Percentiles rank a stretch among this genome's conserved stretches.
Evolutionary conservation across 108 stramenopile genomes (phyloP).

Genomic region (Cylindrotheca closterium): DNA sequence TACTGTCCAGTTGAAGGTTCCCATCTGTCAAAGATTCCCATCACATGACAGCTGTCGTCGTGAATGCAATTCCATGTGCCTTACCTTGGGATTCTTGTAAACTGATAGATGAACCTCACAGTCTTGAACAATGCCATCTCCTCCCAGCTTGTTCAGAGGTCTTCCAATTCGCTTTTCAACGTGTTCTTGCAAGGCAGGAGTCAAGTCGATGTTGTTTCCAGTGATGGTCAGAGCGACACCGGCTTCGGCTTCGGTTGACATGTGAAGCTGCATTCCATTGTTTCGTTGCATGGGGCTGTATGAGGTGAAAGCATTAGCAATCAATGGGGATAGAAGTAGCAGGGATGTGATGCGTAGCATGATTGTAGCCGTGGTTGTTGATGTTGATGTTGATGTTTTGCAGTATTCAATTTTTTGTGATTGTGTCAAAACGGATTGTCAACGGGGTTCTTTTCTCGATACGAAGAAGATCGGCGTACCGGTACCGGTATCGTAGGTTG

Average conservation of each 20-base stretch:
- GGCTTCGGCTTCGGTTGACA: constrained; percentile 41
- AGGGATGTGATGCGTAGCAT: constrained; percentile 18
- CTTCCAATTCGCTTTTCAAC: constrained; percentile 73
- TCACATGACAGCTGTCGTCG: too few species aligned
- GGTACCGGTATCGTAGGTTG: too few species aligned
- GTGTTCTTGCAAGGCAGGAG: constrained; percentile 71
- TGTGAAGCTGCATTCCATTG: constrained; percentile 11
- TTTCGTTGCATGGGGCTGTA: background rate
- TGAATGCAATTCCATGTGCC: too few species aligned
- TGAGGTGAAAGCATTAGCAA: constrained; percentile 15
- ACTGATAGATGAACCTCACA: constrained; percentile 83
- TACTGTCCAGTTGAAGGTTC: too few species aligned
- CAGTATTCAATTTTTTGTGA: too few species aligned
- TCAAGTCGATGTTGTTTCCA: constrained; percentile 86
- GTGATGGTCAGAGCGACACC: constrained; percentile 65
- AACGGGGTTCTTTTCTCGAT: too few species aligned
- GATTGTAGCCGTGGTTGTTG: constrained; percentile 6
- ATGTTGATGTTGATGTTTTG: background rate
- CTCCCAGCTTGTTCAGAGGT: constrained; percentile 68
- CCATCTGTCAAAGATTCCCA: too few species aligned
- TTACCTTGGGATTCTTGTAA: constrained; percentile 86
- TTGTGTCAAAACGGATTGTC: too few species aligned
- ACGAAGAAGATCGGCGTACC: too few species aligned
- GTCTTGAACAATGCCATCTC: constrained; percentile 53
- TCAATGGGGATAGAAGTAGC: constrained; percentile 14